These are phyloP conservation scores for Ceratocystis huliohia DNA, from an alignment of 2,329 filamentous ascomycete species.

Conservation along the genomic window DNA sequence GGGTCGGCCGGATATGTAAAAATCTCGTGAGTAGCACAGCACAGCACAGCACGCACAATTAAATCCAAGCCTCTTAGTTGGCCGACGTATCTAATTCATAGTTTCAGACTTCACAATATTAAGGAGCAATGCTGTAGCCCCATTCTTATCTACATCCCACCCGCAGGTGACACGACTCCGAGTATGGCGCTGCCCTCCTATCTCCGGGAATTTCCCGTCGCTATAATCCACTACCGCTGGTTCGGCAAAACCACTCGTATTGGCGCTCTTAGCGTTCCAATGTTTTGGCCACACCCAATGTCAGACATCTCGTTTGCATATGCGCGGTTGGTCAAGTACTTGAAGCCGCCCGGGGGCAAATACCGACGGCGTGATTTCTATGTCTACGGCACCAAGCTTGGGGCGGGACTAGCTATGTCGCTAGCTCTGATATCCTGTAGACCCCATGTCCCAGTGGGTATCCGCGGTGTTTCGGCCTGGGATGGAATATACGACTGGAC, in stretches of 20 bases:
- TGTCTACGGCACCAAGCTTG: slow-evolving; percentile 33
- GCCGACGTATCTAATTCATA: neutral
- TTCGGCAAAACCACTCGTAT: slow-evolving; percentile 23
- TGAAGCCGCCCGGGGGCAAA: slow-evolving; percentile 30
- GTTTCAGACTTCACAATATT: slow-evolving; percentile 38
- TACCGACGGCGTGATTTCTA: slow-evolving; percentile 31
- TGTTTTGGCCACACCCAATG: slow-evolving; percentile 43
- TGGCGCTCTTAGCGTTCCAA: slow-evolving; percentile 16
- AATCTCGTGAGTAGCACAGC: slow-evolving; percentile 35
- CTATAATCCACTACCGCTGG: slow-evolving; percentile 51
- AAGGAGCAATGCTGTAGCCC: slow-evolving; percentile 31
- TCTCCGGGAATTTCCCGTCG: slow-evolving; percentile 35
- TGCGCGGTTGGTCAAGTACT: slow-evolving; percentile 37
- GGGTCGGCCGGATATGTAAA: slow-evolving; percentile 39
- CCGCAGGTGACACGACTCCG: slow-evolving; percentile 30
- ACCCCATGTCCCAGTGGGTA: slow-evolving; percentile 32
- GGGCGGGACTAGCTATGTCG: slow-evolving; percentile 43
- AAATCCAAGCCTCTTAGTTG: neutral
- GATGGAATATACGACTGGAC: slow-evolving; percentile 56
- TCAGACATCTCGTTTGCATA: slow-evolving; percentile 45
- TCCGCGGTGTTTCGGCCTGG: slow-evolving; percentile 43
- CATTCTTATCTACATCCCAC: slow-evolving; percentile 44
- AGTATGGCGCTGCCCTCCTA: slow-evolving; percentile 31
- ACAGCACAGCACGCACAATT: neutral
- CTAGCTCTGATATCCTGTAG: slow-evolving; percentile 45